These are phyloP conservation scores for Monoraphidium neglectum DNA, from an alignment of 139 green algal species.

Conservation along the genomic window DNA sequence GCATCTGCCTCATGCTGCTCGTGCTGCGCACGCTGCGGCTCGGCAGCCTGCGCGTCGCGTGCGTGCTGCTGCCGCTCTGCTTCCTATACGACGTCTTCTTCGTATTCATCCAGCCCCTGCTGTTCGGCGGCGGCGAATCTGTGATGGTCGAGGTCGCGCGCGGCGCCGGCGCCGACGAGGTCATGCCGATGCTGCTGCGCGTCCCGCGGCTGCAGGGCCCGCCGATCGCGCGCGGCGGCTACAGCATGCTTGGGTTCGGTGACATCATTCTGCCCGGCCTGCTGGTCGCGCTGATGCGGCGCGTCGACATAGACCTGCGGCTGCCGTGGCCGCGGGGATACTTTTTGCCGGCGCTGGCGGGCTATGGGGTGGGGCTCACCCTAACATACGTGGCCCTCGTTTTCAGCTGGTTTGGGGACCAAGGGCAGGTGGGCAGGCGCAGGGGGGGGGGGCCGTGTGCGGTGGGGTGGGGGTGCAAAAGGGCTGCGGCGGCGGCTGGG, in stretches of 20 bases:
- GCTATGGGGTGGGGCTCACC: conserved; percentile 77
- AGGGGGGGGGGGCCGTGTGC: no score
- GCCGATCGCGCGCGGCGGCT: conserved; percentile 34
- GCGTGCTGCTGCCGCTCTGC: conserved; percentile 74
- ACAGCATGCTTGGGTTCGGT: conserved; percentile 50
- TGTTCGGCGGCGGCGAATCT: conserved; percentile 68
- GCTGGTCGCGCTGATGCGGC: conserved; percentile 42
- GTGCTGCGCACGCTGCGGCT: conserved; percentile 72
- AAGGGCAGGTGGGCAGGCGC: conserved; percentile 25
- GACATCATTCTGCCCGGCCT: conserved; percentile 59
- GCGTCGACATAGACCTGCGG: conserved; percentile 41
- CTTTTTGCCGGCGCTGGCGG: conserved; percentile 46
- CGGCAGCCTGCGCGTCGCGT: conserved; percentile 65
- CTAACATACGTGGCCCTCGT: conserved; percentile 85
- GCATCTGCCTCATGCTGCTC: conserved; percentile 69
- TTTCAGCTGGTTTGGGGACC: conserved; percentile 54
- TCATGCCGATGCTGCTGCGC: conserved; percentile 86
- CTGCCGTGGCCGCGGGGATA: conserved; percentile 36
- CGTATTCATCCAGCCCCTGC: conserved; percentile 91
- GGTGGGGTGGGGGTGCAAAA: no score
- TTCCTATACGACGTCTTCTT: conserved; percentile 91
- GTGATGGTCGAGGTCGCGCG: conserved; percentile 87
- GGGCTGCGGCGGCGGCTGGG: no score
- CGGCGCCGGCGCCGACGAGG: conserved; percentile 29
- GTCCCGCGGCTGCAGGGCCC: conserved; percentile 63